Base-by-base conservation (phyloP, 352 stramenopile species). In the Paralagenidium karlingii region DNA sequence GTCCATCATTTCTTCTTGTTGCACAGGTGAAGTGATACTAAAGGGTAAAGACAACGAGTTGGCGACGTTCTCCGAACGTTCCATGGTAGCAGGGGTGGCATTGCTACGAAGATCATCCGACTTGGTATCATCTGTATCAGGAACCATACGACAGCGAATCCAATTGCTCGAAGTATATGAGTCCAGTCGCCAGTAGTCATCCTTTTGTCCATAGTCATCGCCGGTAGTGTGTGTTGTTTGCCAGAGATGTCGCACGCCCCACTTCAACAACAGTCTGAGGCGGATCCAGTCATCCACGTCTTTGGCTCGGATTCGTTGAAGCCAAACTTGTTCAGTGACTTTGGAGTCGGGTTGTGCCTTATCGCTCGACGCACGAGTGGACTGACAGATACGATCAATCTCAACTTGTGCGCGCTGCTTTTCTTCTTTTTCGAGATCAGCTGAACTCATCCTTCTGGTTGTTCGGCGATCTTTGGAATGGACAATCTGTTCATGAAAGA, bases 241-340 rank as follows among this genome's bases (percentile, higher is more conserved):
- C 76, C 76, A 90, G 0, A 90, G 67, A 43, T 90, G 76, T 38
- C 69, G 70, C 42, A 87, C 68, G 7, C 73, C 73, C 76, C 76
- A 90, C 34, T 83, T 82, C 12, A 82, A 52, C 34, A 87, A 24
- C 31, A 86, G 68, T 1, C 73, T 60, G 26, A 90, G 60, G 39
- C 81, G 78, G 68, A 86, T 90, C 76, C 76, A 90, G 45, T 90
- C 76, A 41, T 86, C 69, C 45, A 83, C 81, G 22, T 90, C 76
- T 26, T 87, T 87, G 2, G 76, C 73, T 39, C 82, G 81, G n/a
- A 87, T 66, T 24, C 76, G 73, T 38, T 87, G 68, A 2, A 85
- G 56, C 76, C 76, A 90, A 21, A 87, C 64, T 34, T 76, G 59
- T 16, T 73, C 65, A 22, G 63, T 53, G 13, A 52, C 43, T 34